These are phyloP conservation scores for Aureobasidium sp. DNA, from an alignment of 2,329 filamentous ascomycete species.

Conservation along the genomic window DNA sequence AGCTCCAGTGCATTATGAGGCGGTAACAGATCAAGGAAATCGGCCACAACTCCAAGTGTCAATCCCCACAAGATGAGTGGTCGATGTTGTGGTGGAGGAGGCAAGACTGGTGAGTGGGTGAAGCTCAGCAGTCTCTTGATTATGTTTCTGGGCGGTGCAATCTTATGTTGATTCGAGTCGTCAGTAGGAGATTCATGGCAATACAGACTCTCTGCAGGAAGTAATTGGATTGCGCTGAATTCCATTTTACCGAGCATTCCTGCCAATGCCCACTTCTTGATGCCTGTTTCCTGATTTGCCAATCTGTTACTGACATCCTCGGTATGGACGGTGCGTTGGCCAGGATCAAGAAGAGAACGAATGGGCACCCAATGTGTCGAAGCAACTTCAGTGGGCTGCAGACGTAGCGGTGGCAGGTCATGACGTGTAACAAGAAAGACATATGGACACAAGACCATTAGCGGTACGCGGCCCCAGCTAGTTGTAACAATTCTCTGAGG, in stretches of 20 bases:
- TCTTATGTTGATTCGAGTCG: slow-evolving; percentile 7
- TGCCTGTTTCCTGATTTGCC: slow-evolving; percentile 47
- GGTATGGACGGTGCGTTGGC: slow-evolving; percentile 54
- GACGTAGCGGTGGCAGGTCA: slow-evolving; percentile 48
- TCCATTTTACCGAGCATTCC: slow-evolving; percentile 58
- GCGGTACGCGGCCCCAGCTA: slow-evolving; percentile 57
- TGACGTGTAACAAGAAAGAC: slow-evolving; percentile 56
- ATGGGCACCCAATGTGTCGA: slow-evolving; percentile 64
- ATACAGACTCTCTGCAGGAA: slow-evolving; percentile 55
- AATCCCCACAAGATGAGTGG: slow-evolving; percentile 62
- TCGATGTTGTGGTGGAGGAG: slow-evolving; percentile 29
- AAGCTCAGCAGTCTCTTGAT: not conserved
- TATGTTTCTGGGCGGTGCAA: not conserved
- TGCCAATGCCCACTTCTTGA: slow-evolving; percentile 49
- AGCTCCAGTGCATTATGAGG: slow-evolving; percentile 54
- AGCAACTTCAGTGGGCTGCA: slow-evolving; percentile 63
- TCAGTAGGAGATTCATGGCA: slow-evolving; percentile 38
- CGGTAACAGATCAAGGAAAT: slow-evolving; percentile 62
- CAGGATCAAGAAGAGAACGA: slow-evolving; percentile 52
- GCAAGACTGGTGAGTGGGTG: not conserved
- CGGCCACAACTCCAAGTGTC: slow-evolving; percentile 59
- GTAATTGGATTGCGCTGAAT: slow-evolving; percentile 57
- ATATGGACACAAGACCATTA: slow-evolving; percentile 65
- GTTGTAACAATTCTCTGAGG: slow-evolving; percentile 60
- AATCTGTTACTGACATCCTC: slow-evolving; percentile 59